Evolutionary conservation across 495 filamentous ascomycete genomes (phyloP).

Genomic region (Neurospora sp.): DNA sequence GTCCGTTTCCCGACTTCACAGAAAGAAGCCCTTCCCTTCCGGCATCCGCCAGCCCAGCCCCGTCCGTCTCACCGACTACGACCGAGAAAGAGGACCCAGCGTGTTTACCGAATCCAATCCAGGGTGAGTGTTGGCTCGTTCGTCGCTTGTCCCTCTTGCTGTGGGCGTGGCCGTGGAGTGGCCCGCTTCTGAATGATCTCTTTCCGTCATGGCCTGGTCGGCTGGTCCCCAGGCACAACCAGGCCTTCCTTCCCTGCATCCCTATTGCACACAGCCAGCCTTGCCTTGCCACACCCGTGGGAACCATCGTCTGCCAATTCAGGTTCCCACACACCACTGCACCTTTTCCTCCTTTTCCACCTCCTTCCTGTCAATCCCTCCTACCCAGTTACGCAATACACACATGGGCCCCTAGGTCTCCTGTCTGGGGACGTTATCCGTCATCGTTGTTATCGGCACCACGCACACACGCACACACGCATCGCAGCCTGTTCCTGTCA

Average conservation of each 20-base stretch:
- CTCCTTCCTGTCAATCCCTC: background rate
- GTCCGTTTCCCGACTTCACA: background rate
- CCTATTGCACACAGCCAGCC: background rate
- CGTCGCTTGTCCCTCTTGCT: background rate
- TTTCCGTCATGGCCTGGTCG: background rate
- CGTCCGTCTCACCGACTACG: background rate
- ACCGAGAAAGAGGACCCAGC: background rate
- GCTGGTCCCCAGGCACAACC: background rate
- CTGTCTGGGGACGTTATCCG: background rate
- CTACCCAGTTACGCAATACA: background rate
- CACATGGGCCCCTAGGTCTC: background rate
- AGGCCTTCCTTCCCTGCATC: background rate
- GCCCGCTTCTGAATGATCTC: background rate
- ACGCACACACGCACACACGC: background rate
- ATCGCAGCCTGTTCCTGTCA: background rate
- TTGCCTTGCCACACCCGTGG: background rate
- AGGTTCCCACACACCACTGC: background rate
- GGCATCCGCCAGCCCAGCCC: background rate
- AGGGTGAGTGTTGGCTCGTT: background rate
- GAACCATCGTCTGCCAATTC: background rate
- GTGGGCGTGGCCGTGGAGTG: background rate
- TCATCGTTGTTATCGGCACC: background rate
- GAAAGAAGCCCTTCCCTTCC: background rate
- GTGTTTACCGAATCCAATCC: background rate
- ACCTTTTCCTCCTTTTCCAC: background rate